These are phyloP conservation scores for Coemansia furcata DNA, from an alignment of 192 early-diverging fungal species.

Conservation along the genomic window DNA sequence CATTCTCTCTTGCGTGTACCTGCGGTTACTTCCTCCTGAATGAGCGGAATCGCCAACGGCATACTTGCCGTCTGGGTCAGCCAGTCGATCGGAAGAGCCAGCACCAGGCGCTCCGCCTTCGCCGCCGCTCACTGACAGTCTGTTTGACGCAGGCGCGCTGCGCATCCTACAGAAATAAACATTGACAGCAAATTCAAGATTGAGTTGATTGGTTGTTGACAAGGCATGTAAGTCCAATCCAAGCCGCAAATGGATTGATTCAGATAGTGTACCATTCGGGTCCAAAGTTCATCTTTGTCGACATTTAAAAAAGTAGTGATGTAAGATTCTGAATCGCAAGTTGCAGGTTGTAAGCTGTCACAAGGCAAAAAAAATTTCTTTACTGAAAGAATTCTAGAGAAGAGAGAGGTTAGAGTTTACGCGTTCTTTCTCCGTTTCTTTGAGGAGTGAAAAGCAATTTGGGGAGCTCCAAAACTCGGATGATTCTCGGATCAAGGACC, in stretches of 20 bases:
- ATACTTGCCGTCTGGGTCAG: not conserved
- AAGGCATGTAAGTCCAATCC: not conserved
- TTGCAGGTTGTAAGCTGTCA: not conserved
- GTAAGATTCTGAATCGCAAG: not conserved
- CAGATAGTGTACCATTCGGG: slow-evolving; percentile 65
- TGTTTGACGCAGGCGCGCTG: slow-evolving; percentile 30
- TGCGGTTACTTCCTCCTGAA: slow-evolving; percentile 55
- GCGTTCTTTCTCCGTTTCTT: not conserved
- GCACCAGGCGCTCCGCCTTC: not conserved
- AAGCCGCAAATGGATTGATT: not conserved
- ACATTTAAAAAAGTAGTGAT: slow-evolving; percentile 20
- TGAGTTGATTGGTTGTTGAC: not conserved
- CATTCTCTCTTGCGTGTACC: slow-evolving; percentile 76
- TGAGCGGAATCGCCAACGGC: not conserved
- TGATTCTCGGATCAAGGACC: not conserved
- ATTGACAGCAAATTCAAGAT: not conserved
- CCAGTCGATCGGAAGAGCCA: slow-evolving; percentile 8
- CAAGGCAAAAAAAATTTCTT: not conserved
- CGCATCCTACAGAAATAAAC: slow-evolving; percentile 36
- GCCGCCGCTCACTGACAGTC: slow-evolving; percentile 5
- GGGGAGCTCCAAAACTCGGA: not conserved
- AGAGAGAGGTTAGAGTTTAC: not conserved
- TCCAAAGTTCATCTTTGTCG: slow-evolving; percentile 74
- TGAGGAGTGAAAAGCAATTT: not conserved
- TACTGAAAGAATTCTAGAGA: not conserved